These are phyloP conservation scores for Tricholoma bakamatsutake DNA, from an alignment of 768 basidiomycete genomes.

Conservation along the genomic window DNA sequence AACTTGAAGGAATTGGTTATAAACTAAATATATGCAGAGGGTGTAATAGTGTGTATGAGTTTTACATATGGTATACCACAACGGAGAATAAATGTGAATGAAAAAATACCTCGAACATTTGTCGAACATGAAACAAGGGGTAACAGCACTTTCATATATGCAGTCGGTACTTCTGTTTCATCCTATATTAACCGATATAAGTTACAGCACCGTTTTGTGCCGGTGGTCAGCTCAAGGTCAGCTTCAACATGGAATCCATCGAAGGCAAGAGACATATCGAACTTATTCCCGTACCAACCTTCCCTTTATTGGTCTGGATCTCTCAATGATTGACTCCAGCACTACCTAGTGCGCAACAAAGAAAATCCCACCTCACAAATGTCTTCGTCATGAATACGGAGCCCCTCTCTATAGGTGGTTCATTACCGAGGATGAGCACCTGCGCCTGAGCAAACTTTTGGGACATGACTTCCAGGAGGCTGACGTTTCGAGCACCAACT, in stretches of 20 bases:
- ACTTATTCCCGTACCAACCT: neutral
- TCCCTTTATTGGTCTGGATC: neutral
- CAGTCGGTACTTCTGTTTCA: no score
- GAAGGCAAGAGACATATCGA: neutral
- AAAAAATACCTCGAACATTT: no score
- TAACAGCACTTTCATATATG: no score
- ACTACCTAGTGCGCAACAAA: neutral
- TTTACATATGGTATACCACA: no score
- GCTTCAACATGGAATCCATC: neutral
- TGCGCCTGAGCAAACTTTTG: neutral
- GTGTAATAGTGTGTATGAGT: no score
- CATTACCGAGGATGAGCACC: neutral
- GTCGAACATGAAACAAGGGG: no score
- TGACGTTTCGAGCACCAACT: neutral
- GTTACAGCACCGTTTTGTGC: no score
- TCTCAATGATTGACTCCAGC: neutral
- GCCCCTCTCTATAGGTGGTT: conserved; percentile 1
- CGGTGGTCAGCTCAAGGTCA: no score
- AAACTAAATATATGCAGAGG: no score
- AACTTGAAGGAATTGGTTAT: no score
- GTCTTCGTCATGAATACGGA: neutral
- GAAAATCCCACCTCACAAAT: neutral
- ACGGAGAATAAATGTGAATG: no score
- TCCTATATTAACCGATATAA: no score
- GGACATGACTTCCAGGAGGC: neutral